Conservation (phyloP, 1,284 basidiomycete species). For the Ceratobasidium sp. region DNA sequence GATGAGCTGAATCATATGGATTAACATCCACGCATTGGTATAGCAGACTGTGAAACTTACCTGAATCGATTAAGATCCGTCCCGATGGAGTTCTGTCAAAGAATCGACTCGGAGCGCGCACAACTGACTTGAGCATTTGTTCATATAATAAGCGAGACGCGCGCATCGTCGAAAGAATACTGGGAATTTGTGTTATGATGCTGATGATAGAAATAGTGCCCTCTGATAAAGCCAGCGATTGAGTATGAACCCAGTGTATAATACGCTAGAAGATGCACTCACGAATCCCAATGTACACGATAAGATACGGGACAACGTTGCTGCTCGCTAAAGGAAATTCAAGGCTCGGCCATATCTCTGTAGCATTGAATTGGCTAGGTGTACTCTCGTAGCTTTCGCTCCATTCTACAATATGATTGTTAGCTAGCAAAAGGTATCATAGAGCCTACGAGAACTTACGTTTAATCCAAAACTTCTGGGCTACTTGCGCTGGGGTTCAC, state of each 20-base stretch:
- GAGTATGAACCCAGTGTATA: too few relatives aligned
- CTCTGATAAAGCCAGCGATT: slow-evolving; percentile 2
- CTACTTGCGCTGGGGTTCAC: slow-evolving; percentile 4
- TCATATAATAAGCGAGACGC: slow-evolving; percentile 34
- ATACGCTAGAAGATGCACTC: not conserved
- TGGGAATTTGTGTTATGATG: slow-evolving; percentile 28
- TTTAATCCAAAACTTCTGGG: slow-evolving; percentile 46
- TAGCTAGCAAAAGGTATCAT: too few relatives aligned
- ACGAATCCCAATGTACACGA: slow-evolving; percentile 36
- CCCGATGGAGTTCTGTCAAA: slow-evolving; percentile 46
- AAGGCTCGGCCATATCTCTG: not conserved
- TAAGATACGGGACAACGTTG: slow-evolving; percentile 40
- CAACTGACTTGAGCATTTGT: slow-evolving; percentile 36
- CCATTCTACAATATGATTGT: slow-evolving; percentile 12
- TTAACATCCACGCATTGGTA: not conserved
- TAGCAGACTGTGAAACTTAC: not conserved
- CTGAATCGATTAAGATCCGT: slow-evolving; percentile 30
- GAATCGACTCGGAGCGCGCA: slow-evolving; percentile 43
- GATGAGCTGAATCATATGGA: not conserved
- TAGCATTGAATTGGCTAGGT: too few relatives aligned
- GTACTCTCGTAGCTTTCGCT: slow-evolving; percentile 38
- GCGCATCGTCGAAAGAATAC: slow-evolving; percentile 29
- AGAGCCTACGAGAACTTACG: slow-evolving; percentile 1
- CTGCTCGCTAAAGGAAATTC: slow-evolving; percentile 27
- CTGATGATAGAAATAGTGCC: not conserved